phyloP scores from a whole-genome alignment of 164 flowering plant species.

The Stephania yunnanensis region DNA sequence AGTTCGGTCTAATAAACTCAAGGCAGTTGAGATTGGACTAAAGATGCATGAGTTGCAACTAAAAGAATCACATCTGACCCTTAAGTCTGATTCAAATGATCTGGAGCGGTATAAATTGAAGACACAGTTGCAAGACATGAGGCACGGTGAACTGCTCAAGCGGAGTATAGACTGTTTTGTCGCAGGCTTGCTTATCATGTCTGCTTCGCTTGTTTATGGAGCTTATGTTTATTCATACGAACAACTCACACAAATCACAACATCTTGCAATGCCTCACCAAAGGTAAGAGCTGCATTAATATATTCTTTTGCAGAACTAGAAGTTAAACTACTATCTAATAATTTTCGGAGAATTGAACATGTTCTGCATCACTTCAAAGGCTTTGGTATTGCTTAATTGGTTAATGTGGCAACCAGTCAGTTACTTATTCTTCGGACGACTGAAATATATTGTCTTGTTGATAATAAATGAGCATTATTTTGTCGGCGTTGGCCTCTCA shows the following conservation, averaged over 20 bases:
- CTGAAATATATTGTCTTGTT: no score
- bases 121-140: conserved; percentile 58
- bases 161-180: conserved; percentile 76
- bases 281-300: conserved; percentile 25
- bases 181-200: conserved; percentile 73
- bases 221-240: conserved; percentile 62
- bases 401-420: background rate
- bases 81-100: conserved; percentile 46
- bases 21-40: conserved; percentile 61
- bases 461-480: background rate
- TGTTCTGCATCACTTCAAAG: background rate
- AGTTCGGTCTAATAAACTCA: conserved; percentile 77
- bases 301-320: background rate
- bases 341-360: background rate
- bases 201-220: conserved; percentile 51
- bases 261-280: conserved; percentile 32
- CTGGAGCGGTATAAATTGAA: conserved; percentile 38
- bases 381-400: background rate
- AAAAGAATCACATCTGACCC: conserved; percentile 55
- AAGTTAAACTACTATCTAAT: background rate
- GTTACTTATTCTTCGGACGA: no score
- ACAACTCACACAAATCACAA: conserved; percentile 57
- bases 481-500: background rate
- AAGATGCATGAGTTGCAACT: conserved; percentile 50
- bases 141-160: conserved; percentile 58